phyloP scores from a whole-genome alignment of 1,139 yeast genomes.

The Hanseniaspora gamundiae region DNA sequence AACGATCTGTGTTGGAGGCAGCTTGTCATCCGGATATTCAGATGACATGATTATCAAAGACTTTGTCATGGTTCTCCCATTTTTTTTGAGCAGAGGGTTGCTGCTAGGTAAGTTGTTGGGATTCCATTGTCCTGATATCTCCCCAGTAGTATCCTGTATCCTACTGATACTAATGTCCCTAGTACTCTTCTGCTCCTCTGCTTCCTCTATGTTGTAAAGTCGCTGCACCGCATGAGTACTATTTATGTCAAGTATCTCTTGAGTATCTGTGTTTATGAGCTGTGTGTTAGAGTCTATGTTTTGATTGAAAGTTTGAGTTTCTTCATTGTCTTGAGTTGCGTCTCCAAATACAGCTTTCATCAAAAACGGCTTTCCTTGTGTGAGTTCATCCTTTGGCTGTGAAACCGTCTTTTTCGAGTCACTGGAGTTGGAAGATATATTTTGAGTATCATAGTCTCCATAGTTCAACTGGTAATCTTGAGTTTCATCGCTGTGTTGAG shows the following conservation, averaged over 20 bases:
- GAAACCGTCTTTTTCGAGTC: not conserved
- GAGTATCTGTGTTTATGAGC: not conserved
- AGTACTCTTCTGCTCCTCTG: too few species aligned
- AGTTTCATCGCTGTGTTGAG: not conserved
- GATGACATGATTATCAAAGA: not conserved
- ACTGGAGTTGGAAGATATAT: not conserved
- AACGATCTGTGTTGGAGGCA: not conserved
- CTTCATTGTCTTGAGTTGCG: not conserved
- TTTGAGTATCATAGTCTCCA: not conserved
- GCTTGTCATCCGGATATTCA: not conserved
- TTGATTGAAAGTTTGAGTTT: not conserved
- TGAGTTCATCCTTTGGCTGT: not conserved
- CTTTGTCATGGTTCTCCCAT: not conserved
- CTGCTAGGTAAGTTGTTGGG: not conserved
- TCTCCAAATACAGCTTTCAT: not conserved
- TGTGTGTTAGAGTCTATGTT: not conserved
- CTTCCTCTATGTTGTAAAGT: too few species aligned
- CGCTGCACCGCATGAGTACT: too few species aligned
- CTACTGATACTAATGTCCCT: not conserved
- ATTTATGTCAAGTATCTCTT: not conserved
- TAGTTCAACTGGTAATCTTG: not conserved
- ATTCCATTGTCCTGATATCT: not conserved
- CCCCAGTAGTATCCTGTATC: slow-evolving; percentile 1
- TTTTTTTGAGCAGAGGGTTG: not conserved
- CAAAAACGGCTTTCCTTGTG: not conserved